Evolutionary conservation across 176 grass and related monocot species (phyloP).

Genomic region (Puya raimondii): DNA sequence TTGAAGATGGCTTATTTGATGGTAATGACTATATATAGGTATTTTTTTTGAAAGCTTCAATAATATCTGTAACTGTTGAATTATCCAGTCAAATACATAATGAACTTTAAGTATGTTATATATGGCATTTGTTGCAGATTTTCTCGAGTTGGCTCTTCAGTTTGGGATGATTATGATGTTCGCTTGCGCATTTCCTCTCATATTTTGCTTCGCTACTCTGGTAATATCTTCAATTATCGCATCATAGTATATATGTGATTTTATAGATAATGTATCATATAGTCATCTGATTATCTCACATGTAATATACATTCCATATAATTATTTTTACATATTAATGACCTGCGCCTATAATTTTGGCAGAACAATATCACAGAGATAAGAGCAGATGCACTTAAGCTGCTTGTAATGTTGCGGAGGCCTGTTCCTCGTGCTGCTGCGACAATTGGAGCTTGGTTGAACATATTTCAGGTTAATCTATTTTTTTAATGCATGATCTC

Average conservation of each 20-base stretch:
- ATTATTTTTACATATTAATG: not conserved
- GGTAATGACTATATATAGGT: constrained; percentile 41
- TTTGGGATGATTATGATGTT: constrained; percentile 99
- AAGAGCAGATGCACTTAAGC: constrained; percentile 84
- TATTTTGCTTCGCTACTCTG: constrained; percentile 94
- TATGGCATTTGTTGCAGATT: constrained; percentile 45
- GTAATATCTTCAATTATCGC: constrained; percentile 27
- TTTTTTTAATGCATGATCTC: constrained; percentile 14
- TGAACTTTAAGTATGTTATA: constrained; percentile 11
- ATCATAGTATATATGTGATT: not conserved
- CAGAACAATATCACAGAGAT: constrained; percentile 97
- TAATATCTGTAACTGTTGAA: not conserved
- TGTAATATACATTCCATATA: no score
- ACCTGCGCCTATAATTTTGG: not conserved
- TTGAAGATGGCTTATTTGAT: constrained; percentile 99
- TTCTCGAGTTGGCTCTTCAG: constrained; percentile 85
- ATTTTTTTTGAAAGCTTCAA: constrained; percentile 5
- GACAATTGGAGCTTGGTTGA: constrained; percentile 93
- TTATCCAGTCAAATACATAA: not conserved
- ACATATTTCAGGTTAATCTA: constrained; percentile 86
- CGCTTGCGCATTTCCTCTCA: constrained; percentile 82
- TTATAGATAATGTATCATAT: not conserved
- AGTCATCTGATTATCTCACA: not conserved
- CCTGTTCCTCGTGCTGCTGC: constrained; percentile 78
- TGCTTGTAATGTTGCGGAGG: constrained; percentile 79